phyloP scores from a whole-genome alignment of 371 early-diverging fungal species.

The Entomophthora muscae region DNA sequence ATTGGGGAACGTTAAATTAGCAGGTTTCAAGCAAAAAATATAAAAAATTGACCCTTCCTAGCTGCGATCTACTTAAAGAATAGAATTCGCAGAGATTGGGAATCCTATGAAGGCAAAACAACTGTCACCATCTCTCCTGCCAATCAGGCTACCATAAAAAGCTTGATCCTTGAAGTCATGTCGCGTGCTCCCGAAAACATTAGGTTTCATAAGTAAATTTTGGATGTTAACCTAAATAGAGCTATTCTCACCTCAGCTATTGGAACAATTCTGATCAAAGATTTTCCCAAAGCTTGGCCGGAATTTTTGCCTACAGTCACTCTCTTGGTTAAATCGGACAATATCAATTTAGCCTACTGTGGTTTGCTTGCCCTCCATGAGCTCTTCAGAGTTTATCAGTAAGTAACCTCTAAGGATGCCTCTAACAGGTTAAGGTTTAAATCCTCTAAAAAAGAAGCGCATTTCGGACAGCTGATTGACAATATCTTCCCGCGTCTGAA shows the following conservation, averaged over 20 bases:
- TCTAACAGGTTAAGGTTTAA: not conserved
- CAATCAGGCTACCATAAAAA: conserved; percentile 53
- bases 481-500: conserved; percentile 54
- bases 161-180: conserved; percentile 54
- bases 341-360: conserved; percentile 39
- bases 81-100: conserved; percentile 56
- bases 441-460: conserved; percentile 14
- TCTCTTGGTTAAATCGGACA: conserved; percentile 37
- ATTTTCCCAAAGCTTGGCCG: conserved; percentile 71
- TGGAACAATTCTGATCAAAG: conserved; percentile 38
- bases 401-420: conserved; percentile 16
- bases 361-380: conserved; percentile 62
- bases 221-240: no score
- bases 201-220: no score
- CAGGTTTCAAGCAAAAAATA: no score
- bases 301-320: conserved; percentile 44
- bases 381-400: conserved; percentile 63
- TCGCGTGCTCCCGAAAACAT: conserved; percentile 39
- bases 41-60: conserved; percentile 17
- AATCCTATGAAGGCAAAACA: conserved; percentile 18
- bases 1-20: conserved; percentile 15
- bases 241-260: conserved; percentile 55
- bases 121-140: conserved; percentile 24
- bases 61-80: conserved; percentile 94
- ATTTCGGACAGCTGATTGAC: conserved; percentile 28